Base-by-base conservation (phyloP, 2,329 filamentous ascomycete genomes). In the Ophiostoma ulmi region DNA sequence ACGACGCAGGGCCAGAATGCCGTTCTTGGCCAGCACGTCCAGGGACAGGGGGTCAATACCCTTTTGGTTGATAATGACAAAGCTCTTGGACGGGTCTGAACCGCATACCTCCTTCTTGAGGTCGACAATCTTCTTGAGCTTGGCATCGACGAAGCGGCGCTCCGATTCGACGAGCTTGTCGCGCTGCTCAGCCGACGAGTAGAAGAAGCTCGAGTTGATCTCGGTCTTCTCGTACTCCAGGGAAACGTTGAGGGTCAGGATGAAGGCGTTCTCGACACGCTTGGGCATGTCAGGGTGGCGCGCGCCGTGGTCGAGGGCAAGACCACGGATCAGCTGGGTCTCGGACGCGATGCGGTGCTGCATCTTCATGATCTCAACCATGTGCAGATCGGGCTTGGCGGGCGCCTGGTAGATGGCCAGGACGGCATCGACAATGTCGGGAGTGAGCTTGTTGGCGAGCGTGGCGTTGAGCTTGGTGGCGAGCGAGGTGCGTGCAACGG, bases 281-380 rank as follows among this genome's bases (percentile, higher is more conserved):
- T 97, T 98, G 10, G 95, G 93, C 95, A 99, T 99, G 78, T 99
- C 95, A 3, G 95, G 95, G 81, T 99, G 95, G 78, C 95, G 88
- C 14, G 95, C 94, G 75, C 95, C 95, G 80, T 99, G 95, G 78
- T 99, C 95, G 73, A 99, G 84, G 11, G 93, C 95, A 72, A 99
- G 85, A 72, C 95, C 95, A 74, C 91, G 89, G 80, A 99, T 97
- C 72, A 99, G 88, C 81, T 97, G 93, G 71, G 95, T 99, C 80
- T 99, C 95, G 41, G 95, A 92, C 72, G 94, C 94, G 69, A 92
- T 93, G 76, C 94, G 91, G 84, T 99, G 95, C 83, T 99, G 95
- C 94, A 99, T 98, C 80, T 97, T 98, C 95, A 99, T 99, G 77
- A 99, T 98, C 82, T 99, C 95, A 75, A 99, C 87, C 95, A 99